A percentile compares a stretch with the other conserved stretches of the same genome.
These are phyloP conservation scores for Metschnikowia bowlesiae DNA, from an alignment of 805 yeast species.

Conservation along the genomic window DNA sequence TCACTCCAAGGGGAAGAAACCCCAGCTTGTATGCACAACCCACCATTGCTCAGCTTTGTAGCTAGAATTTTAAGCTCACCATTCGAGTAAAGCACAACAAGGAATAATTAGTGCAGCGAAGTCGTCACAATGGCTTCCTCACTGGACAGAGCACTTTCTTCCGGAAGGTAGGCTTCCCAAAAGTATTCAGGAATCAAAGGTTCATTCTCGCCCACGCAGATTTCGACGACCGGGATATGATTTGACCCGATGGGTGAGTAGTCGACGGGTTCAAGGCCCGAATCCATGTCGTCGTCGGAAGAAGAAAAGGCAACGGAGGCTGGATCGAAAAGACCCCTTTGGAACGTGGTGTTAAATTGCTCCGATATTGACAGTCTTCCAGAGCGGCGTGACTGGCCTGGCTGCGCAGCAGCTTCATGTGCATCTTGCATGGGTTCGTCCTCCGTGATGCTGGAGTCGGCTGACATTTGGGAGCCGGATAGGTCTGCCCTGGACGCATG, in stretches of 20 bases:
- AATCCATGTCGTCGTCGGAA: slow-evolving; percentile 9
- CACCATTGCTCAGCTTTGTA: too few species aligned
- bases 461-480: not conserved
- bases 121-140: too few species aligned
- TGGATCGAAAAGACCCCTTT: not conserved
- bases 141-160: too few species aligned
- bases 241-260: slow-evolving; percentile 12
- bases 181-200: slow-evolving; percentile 6
- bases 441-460: slow-evolving; percentile 7
- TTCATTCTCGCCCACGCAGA: slow-evolving; percentile 34
- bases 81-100: too few species aligned
- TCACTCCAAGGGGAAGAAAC: too few species aligned
- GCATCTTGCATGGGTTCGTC: slow-evolving; percentile 7
- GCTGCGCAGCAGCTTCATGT: not conserved
- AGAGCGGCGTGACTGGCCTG: not conserved
- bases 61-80: too few species aligned
- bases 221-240: slow-evolving; percentile 41
- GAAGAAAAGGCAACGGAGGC: not conserved
- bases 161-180: too few species aligned
- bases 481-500: slow-evolving; percentile 18
- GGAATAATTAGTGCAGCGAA: too few species aligned
- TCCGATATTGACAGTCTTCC: not conserved
- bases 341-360: not conserved
- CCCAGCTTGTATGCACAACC: too few species aligned
- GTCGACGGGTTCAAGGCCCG: not conserved